Base-by-base conservation (phyloP, 768 basidiomycete genomes). In the Auricularia cornea region DNA sequence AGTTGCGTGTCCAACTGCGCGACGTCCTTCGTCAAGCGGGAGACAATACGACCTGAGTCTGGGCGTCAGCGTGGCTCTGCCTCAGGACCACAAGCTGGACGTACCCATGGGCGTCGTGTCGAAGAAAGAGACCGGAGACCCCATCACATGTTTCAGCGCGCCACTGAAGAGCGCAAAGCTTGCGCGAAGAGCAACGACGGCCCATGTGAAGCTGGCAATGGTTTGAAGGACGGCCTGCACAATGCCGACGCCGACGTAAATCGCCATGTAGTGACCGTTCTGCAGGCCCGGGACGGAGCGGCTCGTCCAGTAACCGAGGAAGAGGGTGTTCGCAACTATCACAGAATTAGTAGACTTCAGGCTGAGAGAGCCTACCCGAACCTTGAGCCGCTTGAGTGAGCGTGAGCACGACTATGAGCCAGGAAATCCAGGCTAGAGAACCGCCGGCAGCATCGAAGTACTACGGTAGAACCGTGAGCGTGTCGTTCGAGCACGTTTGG, bases 231-330 rank as follows among this genome's bases (percentile, higher is more conserved):
- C 44, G 5, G 83, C 83, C 65, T 80, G 77, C 0, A 78, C 80
- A 29, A 76, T 74, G 61, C 84, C 84, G 71, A 64, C 74, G 35
- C 73, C 76, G 16, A 77, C 78, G 68, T 81, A 81, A 2, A 79
- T 67, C 0, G 70, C 87, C 82, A 92, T 91, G 71, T 92, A 92
- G 38, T 85, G 75, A 0, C 81, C 83, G 70, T 88, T 82, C 3
- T 38, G 70, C 69, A 89, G 86, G 2, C 83, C 80, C 3, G 68
- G 63, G 18, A 90, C 81, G 23, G 75, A 80, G n/a, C 76, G 64
- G 1, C 78, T 77, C 0, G 85, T 85, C 89, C 89, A 92, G 67
- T 86, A 89, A 0, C 88, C 88, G 23, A 92, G 79, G 75, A 88
- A 84, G 3, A 92, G 71, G 31, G 81, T 86, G 65, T 83, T 86